These are phyloP conservation scores for Extremus antarcticus DNA, from an alignment of 495 filamentous ascomycete genomes.

Conservation along the genomic window DNA sequence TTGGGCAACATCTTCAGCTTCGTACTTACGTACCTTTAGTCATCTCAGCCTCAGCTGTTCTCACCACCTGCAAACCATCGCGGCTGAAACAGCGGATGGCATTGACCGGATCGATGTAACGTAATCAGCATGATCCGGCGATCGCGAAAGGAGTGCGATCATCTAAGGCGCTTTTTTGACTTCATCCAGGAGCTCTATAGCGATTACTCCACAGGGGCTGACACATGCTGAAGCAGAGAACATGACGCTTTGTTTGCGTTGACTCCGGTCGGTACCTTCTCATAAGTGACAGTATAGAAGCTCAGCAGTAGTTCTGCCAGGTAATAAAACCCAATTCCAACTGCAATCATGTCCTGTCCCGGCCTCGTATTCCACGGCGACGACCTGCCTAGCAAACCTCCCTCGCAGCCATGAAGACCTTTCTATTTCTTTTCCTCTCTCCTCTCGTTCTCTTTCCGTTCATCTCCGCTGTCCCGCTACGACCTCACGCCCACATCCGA, in stretches of 20 bases:
- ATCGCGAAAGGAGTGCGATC: too few relatives aligned
- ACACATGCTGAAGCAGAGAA: too few relatives aligned
- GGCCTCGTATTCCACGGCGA: neutral
- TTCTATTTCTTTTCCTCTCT: neutral
- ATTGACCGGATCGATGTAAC: too few relatives aligned
- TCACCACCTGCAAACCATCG: neutral
- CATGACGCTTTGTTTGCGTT: too few relatives aligned
- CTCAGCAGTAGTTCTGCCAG: neutral
- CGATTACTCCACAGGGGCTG: too few relatives aligned
- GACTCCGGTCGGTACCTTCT: too few relatives aligned
- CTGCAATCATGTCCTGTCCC: neutral
- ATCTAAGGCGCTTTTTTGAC: too few relatives aligned
- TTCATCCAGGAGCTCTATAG: too few relatives aligned
- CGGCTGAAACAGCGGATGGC: too few relatives aligned
- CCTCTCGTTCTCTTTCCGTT: neutral
- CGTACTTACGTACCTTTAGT: neutral
- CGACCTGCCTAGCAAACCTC: neutral
- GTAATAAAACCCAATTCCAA: neutral
- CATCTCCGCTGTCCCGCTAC: neutral
- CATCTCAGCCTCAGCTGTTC: neutral
- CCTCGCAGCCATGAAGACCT: neutral
- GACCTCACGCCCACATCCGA: neutral
- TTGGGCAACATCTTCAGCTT: too few relatives aligned
- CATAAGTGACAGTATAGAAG: neutral
- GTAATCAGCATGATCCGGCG: neutral